phyloP scores from a whole-genome alignment of 345 rosid genomes.

The Corchorus olitorius region DNA sequence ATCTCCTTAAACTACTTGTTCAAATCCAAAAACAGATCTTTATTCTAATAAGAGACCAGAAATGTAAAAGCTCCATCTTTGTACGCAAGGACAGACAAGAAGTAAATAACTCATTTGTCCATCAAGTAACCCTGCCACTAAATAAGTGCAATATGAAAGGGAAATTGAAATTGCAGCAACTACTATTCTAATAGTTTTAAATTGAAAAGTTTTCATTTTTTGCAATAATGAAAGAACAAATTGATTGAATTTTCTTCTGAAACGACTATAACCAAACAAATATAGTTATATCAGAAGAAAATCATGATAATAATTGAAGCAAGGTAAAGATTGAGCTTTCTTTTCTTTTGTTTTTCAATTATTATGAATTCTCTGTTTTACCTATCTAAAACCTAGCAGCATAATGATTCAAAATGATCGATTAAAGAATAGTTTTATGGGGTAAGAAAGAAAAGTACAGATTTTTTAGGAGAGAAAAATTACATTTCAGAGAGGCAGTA shows the following conservation, averaged over 20 bases:
- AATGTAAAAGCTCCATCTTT: not conserved
- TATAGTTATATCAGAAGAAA: not conserved
- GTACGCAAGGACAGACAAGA: not conserved
- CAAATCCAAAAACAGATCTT: not conserved
- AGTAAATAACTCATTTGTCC: not conserved
- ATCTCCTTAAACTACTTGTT: not conserved
- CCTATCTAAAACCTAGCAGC: not conserved
- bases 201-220: not conserved
- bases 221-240: not conserved
- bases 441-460: not conserved
- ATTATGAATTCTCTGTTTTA: not conserved
- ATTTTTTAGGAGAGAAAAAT: not conserved
- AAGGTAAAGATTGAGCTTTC: not conserved
- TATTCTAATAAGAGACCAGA: not conserved
- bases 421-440: not conserved
- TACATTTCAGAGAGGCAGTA: conserved; percentile 89
- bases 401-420: not conserved
- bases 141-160: not conserved
- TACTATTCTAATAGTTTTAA: too few species aligned
- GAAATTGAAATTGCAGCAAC: not conserved
- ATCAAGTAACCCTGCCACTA: not conserved
- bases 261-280: not conserved
- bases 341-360: not conserved
- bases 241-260: not conserved
- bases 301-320: not conserved